Evolutionary conservation across 2,329 filamentous ascomycete genomes (phyloP), one percentile per base, ranked within the genome.

Genomic region (Exophiala phaeomuriformis): DNA sequence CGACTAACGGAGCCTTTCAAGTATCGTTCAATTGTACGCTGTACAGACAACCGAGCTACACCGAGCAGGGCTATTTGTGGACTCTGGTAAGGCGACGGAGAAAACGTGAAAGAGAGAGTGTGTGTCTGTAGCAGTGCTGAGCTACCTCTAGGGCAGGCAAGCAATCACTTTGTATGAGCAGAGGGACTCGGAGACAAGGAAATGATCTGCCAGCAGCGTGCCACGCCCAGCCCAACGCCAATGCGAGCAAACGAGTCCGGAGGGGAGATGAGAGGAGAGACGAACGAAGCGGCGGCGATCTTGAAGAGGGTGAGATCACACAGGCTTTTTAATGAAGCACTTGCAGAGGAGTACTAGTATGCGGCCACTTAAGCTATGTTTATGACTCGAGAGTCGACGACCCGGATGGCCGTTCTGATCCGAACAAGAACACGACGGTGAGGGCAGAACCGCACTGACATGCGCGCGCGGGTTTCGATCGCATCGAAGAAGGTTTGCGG

Each of bases 151-250:
- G 5, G 5, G 12, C 10, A 6, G 39, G 12, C 39, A 27, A 27
- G 39, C 4, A 41, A 41, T 12, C 27, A 46, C 36, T 35, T 19
- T 19, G 19, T 31, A 35, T 19, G 47, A 35, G 30, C 33, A 4
- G 27, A 33, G 30, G n/a, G 35, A 30, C 27, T 48, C 55, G 52
- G 55, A 47, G 37, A 55, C 52, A 49, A 52, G 52, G 55, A 57
- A 51, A 44, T n/a, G 31, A 52, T 47, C 28, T 37, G 47, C 29
- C 42, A 19, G 19, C 19, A 19, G 19, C 19, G 19, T 19, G 19
- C 19, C 19, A 19, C 19, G 19, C 36, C 52, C 50, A 55, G 50
- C 27, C 45, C 36, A 55, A 49, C 47, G 50, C 51, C 55, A 51
- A 51, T 53, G 28, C 50, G 32, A 31, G 41, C 12, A 41, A 19